Percentiles rank a stretch among this genome's conserved stretches.
phyloP scores from a whole-genome alignment of 805 yeast genomes.

The Wickerhamiella alocasiicola region DNA sequence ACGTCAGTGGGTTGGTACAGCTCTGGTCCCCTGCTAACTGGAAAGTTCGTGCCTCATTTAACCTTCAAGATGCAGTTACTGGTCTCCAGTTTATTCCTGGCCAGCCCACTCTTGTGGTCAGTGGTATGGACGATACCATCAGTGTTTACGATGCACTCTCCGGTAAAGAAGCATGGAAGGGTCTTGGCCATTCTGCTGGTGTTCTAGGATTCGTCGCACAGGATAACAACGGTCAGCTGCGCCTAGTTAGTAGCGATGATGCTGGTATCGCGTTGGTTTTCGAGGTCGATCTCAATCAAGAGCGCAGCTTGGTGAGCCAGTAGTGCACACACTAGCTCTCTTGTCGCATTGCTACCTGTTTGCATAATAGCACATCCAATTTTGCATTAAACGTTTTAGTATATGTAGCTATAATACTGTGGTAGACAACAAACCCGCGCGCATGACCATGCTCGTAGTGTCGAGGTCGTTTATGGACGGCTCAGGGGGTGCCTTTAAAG shows the following conservation, averaged over 20 bases:
- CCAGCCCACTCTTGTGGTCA: conserved; percentile 40
- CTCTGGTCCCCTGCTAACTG: conserved; percentile 76
- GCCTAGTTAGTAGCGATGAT: conserved; percentile 86
- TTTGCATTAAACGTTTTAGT: too few relatives aligned
- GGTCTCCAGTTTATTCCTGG: conserved; percentile 51
- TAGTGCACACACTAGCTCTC: too few relatives aligned
- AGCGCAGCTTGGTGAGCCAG: too few relatives aligned
- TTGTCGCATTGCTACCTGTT: too few relatives aligned
- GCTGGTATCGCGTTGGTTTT: conserved; percentile 85
- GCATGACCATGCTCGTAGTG: too few relatives aligned
- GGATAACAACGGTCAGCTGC: conserved; percentile 48
- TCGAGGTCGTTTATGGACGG: too few relatives aligned
- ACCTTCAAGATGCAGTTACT: conserved; percentile 73
- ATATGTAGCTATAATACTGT: too few relatives aligned
- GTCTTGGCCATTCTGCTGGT: conserved; percentile 91
- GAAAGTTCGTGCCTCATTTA: conserved; percentile 64
- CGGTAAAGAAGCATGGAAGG: conserved; percentile 62
- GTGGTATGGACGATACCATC: conserved; percentile 75
- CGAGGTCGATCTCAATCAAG: conserved; percentile 19
- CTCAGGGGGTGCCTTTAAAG: too few relatives aligned
- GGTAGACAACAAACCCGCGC: too few relatives aligned
- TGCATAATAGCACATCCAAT: too few relatives aligned
- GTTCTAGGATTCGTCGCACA: conserved; percentile 70
- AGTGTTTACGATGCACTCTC: conserved; percentile 84
- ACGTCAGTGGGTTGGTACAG: conserved; percentile 77